Evolutionary conservation across 2,329 filamentous ascomycete species (phyloP).

Genomic region (Ophiostoma australiae): DNA sequence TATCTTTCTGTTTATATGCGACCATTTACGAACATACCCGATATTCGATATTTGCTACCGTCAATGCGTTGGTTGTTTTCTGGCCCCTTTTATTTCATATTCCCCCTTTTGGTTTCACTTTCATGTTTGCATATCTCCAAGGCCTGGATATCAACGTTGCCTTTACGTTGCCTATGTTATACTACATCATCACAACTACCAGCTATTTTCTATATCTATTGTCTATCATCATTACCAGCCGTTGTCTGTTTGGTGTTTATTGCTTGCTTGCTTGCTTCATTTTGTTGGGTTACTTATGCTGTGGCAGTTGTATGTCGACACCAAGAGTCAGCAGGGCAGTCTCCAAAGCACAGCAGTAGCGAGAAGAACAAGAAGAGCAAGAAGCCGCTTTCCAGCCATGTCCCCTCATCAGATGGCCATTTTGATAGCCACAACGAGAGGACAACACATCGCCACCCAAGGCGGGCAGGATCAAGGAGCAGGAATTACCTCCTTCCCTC

Average conservation of each 20-base stretch:
- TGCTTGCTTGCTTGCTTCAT: neutral
- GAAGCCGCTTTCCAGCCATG: neutral
- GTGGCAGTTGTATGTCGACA: neutral
- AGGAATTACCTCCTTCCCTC: neutral
- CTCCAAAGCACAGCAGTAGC: neutral
- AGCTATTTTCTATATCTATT: neutral
- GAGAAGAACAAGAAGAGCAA: neutral
- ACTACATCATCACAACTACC: neutral
- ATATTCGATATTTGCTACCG: neutral
- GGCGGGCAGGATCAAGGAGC: neutral
- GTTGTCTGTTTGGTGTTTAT: neutral
- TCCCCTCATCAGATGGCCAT: neutral
- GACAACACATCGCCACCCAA: neutral
- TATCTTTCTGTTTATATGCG: neutral
- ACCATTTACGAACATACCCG: slow-evolving; percentile 13
- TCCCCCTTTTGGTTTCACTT: slow-evolving; percentile 7
- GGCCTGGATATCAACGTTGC: neutral
- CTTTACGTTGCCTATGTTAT: neutral
- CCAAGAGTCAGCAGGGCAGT: neutral
- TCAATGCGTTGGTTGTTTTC: slow-evolving; percentile 1
- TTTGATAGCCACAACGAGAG: neutral
- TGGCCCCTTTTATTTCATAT: neutral
- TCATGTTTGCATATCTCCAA: neutral
- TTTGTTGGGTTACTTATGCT: neutral
- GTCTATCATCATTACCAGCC: neutral